These are phyloP conservation scores for Eruca vesicaria DNA, from an alignment of 441 rosid species.

Conservation along the genomic window DNA sequence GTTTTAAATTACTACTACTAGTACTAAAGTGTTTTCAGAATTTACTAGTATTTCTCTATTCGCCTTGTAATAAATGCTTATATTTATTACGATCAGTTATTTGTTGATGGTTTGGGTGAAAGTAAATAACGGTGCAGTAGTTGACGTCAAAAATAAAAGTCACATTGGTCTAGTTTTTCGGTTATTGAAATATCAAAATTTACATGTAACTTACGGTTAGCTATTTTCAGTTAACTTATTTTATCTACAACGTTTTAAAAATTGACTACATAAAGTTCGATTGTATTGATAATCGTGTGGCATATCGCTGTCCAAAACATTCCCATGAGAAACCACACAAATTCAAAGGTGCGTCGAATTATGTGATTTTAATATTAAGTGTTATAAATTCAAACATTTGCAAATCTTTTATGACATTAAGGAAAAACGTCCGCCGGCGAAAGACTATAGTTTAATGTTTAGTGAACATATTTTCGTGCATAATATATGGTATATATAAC, in stretches of 20 bases:
- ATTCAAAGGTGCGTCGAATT: constrained; percentile 13
- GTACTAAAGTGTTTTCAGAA: not conserved
- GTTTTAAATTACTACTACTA: too few relatives aligned
- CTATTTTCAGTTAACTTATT: not conserved
- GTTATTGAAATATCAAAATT: not conserved
- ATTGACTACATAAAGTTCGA: not conserved
- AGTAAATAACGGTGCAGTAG: constrained; percentile 19
- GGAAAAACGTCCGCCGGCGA: not conserved
- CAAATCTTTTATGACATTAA: not conserved
- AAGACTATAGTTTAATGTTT: constrained; percentile 7
- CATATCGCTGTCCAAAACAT: constrained; percentile 25
- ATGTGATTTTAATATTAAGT: not conserved
- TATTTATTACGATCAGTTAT: constrained; percentile 32
- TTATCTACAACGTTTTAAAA: not conserved
- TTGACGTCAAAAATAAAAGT: constrained; percentile 1
- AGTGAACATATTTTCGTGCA: not conserved
- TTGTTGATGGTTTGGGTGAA: constrained; percentile 32
- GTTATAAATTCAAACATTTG: not conserved
- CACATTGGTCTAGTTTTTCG: not conserved
- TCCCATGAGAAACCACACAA: constrained; percentile 9
- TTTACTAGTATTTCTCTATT: not conserved
- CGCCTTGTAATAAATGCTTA: constrained; percentile 20
- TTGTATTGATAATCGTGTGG: constrained; percentile 14
- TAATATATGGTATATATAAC: not conserved
- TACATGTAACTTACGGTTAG: not conserved